These are phyloP conservation scores for Wickerhamiella domercqiae DNA, from an alignment of 805 yeast species.

Conservation along the genomic window DNA sequence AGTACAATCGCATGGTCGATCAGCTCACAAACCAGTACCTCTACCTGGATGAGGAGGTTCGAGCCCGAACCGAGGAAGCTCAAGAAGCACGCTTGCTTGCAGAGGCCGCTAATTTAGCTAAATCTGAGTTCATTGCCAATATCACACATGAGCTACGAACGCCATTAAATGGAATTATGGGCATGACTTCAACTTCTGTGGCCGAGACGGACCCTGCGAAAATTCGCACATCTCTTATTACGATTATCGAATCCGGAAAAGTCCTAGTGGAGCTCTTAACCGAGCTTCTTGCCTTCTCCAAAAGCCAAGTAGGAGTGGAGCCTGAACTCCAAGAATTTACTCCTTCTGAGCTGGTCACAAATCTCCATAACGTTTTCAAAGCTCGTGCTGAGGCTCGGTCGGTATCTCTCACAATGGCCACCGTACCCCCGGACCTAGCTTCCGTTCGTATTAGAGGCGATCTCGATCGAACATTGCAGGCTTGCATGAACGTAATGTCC, in stretches of 20 bases:
- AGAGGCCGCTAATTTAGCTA: conserved; percentile 80
- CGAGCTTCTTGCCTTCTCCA: conserved; percentile 79
- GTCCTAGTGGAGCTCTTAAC: conserved; percentile 75
- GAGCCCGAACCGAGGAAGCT: conserved; percentile 71
- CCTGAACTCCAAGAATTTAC: conserved; percentile 70
- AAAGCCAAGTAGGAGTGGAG: conserved; percentile 71
- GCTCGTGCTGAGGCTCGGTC: conserved; percentile 39
- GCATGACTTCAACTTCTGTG: conserved; percentile 91
- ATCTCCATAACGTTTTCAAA: conserved; percentile 69
- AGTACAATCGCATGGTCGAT: conserved; percentile 84
- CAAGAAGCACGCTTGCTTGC: conserved; percentile 34
- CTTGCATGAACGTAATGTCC: conserved; percentile 81
- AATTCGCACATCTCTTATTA: conserved; percentile 56
- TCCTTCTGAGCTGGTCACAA: conserved; percentile 61
- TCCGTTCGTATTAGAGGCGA: conserved; percentile 61
- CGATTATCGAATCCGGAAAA: conserved; percentile 88
- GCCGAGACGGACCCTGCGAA: conserved; percentile 59
- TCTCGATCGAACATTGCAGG: conserved; percentile 75
- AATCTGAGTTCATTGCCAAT: conserved; percentile 83
- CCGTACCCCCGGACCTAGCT: conserved; percentile 36
- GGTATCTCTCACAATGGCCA: conserved; percentile 46
- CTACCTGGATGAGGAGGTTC: conserved; percentile 77
- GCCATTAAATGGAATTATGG: conserved; percentile 89
- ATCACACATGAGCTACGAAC: conserved; percentile 90
- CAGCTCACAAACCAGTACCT: conserved; percentile 76